Conservation (phyloP, 164 flowering plant genomes). For the Platanus orientalis region DNA sequence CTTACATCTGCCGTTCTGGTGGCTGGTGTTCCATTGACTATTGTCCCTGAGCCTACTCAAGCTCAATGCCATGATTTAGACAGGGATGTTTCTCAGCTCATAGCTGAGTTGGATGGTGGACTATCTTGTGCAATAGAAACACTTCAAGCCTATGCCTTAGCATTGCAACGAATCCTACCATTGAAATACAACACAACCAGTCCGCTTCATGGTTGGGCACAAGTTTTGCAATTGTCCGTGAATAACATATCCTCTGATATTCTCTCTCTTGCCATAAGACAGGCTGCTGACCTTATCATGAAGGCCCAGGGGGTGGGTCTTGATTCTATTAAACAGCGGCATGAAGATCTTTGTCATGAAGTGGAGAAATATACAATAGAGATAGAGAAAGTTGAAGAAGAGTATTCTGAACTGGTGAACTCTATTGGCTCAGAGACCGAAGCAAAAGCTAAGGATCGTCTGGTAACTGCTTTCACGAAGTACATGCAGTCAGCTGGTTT, state of each 20-base stretch:
- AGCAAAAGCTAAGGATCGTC: slow-evolving; percentile 68
- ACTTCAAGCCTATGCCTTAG: slow-evolving; percentile 65
- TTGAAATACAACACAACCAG: slow-evolving; percentile 74
- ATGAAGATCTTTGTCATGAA: slow-evolving; percentile 51
- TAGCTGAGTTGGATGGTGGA: slow-evolving; percentile 61
- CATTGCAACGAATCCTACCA: slow-evolving; percentile 81
- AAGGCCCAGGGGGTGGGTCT: slow-evolving; percentile 39
- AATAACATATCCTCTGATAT: slow-evolving; percentile 63
- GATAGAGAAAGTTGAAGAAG: slow-evolving; percentile 66
- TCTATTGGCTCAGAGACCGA: slow-evolving; percentile 76
- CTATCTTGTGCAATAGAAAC: slow-evolving; percentile 54
- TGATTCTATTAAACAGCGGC: slow-evolving; percentile 39
- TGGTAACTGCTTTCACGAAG: slow-evolving; percentile 57
- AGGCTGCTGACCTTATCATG: slow-evolving; percentile 69
- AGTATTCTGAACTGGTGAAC: slow-evolving; percentile 56
- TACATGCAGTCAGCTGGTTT: slow-evolving; percentile 60
- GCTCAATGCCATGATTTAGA: slow-evolving; percentile 88
- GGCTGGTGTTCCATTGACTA: slow-evolving; percentile 83
- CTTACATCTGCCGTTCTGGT: slow-evolving; percentile 79
- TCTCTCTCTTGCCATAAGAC: slow-evolving; percentile 59
- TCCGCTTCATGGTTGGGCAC: slow-evolving; percentile 85
- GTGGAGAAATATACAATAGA: slow-evolving; percentile 63
- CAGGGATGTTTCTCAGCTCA: slow-evolving; percentile 68
- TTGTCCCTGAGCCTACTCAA: slow-evolving; percentile 97
- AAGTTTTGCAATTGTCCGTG: slow-evolving; percentile 62